Evolutionary conservation across 495 filamentous ascomycete species (phyloP).

Genomic region (Neurospora sp.): DNA sequence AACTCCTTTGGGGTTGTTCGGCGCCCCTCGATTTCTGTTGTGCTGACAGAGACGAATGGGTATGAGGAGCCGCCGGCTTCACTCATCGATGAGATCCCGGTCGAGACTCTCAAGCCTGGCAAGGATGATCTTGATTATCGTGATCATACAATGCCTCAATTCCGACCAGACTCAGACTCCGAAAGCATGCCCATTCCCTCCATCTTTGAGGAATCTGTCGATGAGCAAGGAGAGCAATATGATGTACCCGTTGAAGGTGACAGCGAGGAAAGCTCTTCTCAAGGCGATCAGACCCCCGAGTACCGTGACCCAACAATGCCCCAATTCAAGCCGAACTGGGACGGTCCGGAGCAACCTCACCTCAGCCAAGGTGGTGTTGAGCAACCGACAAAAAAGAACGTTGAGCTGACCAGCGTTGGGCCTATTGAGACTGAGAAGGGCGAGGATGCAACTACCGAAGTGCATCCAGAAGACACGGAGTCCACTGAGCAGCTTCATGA

Average conservation of each 20-base stretch:
- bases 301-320: background rate
- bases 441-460: background rate
- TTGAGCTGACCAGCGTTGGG: background rate
- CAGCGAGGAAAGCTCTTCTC: background rate
- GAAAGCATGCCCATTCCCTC: background rate
- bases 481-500: background rate
- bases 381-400: background rate
- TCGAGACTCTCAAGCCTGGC: background rate
- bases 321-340: background rate
- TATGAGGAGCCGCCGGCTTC: background rate
- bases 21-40: background rate
- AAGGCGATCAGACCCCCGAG: background rate
- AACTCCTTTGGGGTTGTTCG: background rate
- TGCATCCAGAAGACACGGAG: background rate
- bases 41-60: background rate
- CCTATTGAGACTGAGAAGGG: background rate
- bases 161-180: background rate
- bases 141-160: background rate
- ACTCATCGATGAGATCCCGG: background rate
- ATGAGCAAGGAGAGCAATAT: background rate
- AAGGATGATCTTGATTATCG: background rate
- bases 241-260: background rate
- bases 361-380: background rate
- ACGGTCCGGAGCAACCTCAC: background rate
- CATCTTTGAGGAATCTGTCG: background rate